Evolutionary conservation across 495 filamentous ascomycete species (phyloP).

Genomic region (Lophiostoma macrostomum): DNA sequence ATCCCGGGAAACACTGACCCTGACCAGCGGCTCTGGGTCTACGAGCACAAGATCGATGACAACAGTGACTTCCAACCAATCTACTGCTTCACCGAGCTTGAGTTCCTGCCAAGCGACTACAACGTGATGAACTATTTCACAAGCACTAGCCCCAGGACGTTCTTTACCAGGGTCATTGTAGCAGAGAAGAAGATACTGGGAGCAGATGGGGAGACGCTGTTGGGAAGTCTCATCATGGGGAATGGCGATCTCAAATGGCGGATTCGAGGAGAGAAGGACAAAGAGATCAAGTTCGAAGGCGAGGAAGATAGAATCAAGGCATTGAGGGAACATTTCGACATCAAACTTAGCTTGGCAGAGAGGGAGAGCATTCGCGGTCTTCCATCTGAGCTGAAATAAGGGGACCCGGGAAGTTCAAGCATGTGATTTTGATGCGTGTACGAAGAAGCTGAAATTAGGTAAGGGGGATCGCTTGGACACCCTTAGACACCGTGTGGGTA

Average conservation of each 20-base stretch:
- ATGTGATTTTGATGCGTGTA: neutral
- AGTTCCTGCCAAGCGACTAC: constrained; percentile 62
- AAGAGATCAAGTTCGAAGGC: constrained; percentile 28
- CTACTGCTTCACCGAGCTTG: constrained; percentile 60
- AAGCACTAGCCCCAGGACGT: constrained; percentile 45
- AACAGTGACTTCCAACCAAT: constrained; percentile 52
- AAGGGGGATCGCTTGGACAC: no score
- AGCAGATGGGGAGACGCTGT: constrained; percentile 41
- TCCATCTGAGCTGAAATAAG: constrained; percentile 27
- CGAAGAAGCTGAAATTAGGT: no score
- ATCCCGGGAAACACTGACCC: constrained; percentile 48
- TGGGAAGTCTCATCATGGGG: constrained; percentile 60
- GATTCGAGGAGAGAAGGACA: constrained; percentile 48
- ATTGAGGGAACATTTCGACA: constrained; percentile 35
- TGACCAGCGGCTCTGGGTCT: constrained; percentile 58
- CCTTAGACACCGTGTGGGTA: no score
- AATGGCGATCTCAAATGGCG: constrained; percentile 57
- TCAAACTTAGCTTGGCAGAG: constrained; percentile 36
- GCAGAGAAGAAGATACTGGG: constrained; percentile 57
- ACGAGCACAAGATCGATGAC: constrained; percentile 53
- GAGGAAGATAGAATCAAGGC: constrained; percentile 38
- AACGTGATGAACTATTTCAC: constrained; percentile 62
- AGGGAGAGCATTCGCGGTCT: constrained; percentile 34
- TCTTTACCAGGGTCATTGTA: constrained; percentile 52
- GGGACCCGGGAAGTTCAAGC: neutral